Percentiles rank a stretch among this genome's conserved stretches.
Evolutionary conservation across 306 rosid species (phyloP).

Genomic region (Heteromeles arbutifolia): DNA sequence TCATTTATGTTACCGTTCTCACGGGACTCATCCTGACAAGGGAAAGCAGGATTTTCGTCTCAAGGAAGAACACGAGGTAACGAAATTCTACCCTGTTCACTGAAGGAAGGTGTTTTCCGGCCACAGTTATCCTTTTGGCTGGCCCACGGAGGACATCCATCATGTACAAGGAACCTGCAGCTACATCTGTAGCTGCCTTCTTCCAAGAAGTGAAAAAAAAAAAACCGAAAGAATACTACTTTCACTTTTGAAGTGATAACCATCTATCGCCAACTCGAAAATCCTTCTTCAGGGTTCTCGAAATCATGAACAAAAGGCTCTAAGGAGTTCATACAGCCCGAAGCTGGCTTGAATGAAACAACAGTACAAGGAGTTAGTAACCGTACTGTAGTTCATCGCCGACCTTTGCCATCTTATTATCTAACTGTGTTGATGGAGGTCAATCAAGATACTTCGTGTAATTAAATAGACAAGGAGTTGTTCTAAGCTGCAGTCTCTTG

Average conservation of each 20-base stretch:
- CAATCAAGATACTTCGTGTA: neutral
- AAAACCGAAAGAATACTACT: neutral
- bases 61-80: neutral
- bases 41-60: neutral
- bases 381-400: neutral
- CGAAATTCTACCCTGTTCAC: neutral
- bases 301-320: neutral
- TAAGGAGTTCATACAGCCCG: neutral
- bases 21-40: neutral
- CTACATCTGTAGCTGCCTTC: neutral
- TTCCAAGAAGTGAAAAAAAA: neutral
- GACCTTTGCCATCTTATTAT: neutral
- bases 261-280: neutral
- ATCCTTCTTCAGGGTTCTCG: neutral
- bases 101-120: neutral
- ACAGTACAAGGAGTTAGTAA: neutral
- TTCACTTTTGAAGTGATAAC: neutral
- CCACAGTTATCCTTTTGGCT: neutral
- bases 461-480: neutral
- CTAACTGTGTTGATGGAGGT: neutral
- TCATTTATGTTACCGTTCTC: neutral
- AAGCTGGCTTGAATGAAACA: neutral
- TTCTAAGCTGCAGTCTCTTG: constrained; percentile 7
- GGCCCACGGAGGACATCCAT: neutral
- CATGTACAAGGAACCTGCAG: neutral